Percentiles rank a stretch among this genome's conserved stretches.
phyloP scores from a whole-genome alignment of 768 basidiomycete species.

The Russula olivacea region DNA sequence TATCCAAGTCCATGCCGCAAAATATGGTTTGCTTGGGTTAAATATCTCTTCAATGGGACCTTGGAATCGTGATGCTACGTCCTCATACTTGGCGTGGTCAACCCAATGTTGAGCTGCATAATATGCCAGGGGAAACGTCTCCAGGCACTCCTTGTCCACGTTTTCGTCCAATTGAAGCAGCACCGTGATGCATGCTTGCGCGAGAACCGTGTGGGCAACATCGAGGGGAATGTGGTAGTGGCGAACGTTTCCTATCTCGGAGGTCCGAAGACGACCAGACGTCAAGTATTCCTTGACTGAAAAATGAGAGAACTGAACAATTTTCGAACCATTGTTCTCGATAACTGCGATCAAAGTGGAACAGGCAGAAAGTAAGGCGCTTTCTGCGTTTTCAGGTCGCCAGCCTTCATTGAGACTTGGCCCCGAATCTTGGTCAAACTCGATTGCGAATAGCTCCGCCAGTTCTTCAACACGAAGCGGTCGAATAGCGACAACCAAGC shows the following conservation, averaged over 20 bases:
- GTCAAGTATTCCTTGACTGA: slow-evolving; percentile 12
- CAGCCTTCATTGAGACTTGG: background rate
- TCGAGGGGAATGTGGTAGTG: background rate
- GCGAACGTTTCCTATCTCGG: background rate
- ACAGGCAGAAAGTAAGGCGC: background rate
- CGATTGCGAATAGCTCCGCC: slow-evolving; percentile 2
- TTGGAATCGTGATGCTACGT: background rate
- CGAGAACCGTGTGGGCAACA: background rate
- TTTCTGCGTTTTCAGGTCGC: background rate
- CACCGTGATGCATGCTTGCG: background rate
- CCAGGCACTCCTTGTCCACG: background rate
- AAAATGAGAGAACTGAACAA: slow-evolving; percentile 6
- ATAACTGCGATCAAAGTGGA: background rate
- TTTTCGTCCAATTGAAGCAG: slow-evolving; percentile 1
- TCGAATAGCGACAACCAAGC: background rate
- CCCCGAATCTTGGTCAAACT: background rate
- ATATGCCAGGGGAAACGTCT: background rate
- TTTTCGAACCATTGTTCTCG: background rate
- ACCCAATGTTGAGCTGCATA: background rate
- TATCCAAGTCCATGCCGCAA: background rate
- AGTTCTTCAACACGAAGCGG: slow-evolving; percentile 8
- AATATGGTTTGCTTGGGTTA: background rate
- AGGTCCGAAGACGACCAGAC: background rate
- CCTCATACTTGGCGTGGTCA: background rate
- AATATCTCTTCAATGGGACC: background rate